phyloP scores from a whole-genome alignment of 192 early-diverging fungal species.

The Coemansia sp. region DNA sequence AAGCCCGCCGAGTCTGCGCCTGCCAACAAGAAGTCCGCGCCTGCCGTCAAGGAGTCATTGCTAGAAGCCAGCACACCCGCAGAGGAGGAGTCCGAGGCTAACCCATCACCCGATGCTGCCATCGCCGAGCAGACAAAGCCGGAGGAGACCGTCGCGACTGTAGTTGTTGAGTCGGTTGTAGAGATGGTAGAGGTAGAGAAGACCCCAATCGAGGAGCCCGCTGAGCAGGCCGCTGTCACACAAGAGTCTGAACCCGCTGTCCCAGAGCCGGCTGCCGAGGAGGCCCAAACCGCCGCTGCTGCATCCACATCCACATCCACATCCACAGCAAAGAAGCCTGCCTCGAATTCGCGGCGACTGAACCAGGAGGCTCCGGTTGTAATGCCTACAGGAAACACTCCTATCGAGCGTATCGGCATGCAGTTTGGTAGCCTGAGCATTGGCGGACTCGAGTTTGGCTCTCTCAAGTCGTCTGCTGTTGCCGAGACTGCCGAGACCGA shows the following conservation, averaged over 20 bases:
- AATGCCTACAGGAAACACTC: slow-evolving; percentile 66
- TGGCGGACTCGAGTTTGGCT: slow-evolving; percentile 50
- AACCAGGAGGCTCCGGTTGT: slow-evolving; percentile 88
- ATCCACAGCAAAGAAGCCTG: slow-evolving; percentile 40
- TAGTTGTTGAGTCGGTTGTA: slow-evolving; percentile 10
- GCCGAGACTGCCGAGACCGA: slow-evolving; percentile 41
- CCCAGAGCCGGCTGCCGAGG: background rate
- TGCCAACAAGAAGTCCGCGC: slow-evolving; percentile 15
- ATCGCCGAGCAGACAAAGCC: background rate
- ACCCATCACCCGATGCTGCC: background rate
- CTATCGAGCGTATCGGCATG: slow-evolving; percentile 61
- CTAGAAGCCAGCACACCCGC: background rate
- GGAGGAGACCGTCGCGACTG: slow-evolving; percentile 13
- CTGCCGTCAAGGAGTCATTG: slow-evolving; percentile 7
- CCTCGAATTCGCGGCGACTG: slow-evolving; percentile 59
- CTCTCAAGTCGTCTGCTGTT: slow-evolving; percentile 46
- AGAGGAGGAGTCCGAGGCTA: slow-evolving; percentile 19
- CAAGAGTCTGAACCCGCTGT: slow-evolving; percentile 4
- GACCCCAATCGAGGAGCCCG: background rate
- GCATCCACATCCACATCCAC: no score
- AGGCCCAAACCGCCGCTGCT: slow-evolving; percentile 3
- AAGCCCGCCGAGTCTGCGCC: slow-evolving; percentile 28
- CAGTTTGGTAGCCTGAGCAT: slow-evolving; percentile 79
- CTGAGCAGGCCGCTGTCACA: background rate
- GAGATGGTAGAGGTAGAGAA: background rate